phyloP scores from a whole-genome alignment of 176 grass and related monocot genomes.

The Metroxylon sagu region DNA sequence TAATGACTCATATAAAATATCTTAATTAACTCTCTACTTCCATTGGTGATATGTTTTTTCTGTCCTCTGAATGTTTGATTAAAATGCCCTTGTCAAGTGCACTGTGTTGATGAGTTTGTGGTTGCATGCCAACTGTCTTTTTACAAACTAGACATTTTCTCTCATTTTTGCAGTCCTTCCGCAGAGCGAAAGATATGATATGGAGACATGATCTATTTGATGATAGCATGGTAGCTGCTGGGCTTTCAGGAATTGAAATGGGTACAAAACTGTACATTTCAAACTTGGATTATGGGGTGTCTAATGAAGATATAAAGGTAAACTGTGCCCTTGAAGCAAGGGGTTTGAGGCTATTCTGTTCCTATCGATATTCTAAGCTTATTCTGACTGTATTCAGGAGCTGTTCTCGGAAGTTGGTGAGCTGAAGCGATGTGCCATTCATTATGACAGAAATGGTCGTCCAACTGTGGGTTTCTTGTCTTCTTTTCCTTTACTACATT shows the following conservation, averaged over 20 bases:
- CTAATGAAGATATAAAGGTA: constrained; percentile 93
- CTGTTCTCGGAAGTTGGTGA: no score
- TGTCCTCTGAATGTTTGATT: neutral
- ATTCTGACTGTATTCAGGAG: constrained; percentile 13
- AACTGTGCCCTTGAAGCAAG: constrained; percentile 20
- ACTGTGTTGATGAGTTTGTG: constrained; percentile 26
- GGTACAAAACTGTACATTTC: constrained; percentile 94
- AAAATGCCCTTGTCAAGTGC: constrained; percentile 30
- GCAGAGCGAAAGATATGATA: constrained; percentile 65
- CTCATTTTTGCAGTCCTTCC: constrained; percentile 59
- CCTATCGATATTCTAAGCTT: neutral
- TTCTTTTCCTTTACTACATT: constrained; percentile 12
- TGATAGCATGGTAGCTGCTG: constrained; percentile 57
- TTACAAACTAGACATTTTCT: constrained; percentile 35
- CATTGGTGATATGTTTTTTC: neutral
- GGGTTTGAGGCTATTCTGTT: neutral
- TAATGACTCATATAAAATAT: no score
- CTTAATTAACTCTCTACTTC: no score
- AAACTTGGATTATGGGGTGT: constrained; percentile 89
- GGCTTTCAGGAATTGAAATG: constrained; percentile 66
- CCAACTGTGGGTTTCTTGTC: constrained; percentile 57
- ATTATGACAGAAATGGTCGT: neutral
- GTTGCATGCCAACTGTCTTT: constrained; percentile 44
- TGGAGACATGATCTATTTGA: constrained; percentile 86
- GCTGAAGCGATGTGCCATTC: no score